phyloP scores from a whole-genome alignment of 1,284 basidiomycete species.

The Cryptococcus neoformans region DNA sequence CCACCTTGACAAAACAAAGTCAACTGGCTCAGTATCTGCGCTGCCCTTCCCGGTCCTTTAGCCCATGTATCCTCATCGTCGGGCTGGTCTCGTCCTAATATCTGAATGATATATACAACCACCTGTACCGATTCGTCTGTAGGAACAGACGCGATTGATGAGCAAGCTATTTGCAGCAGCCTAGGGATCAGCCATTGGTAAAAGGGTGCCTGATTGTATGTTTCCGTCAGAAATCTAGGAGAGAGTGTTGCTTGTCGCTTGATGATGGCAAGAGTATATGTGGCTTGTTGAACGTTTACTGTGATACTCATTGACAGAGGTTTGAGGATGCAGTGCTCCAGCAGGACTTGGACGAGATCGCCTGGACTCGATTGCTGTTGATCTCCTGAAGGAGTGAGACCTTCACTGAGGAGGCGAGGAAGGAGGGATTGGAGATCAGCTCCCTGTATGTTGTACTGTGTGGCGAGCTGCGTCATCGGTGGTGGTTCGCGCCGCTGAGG shows the following conservation, averaged over 20 bases:
- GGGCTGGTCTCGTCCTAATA: conserved; percentile 19
- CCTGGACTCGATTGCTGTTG: conserved; percentile 2
- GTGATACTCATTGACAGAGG: conserved; percentile 11
- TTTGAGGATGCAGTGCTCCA: conserved; percentile 34
- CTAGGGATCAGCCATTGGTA: conserved; percentile 44
- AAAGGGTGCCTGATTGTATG: conserved; percentile 18
- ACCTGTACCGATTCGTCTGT: conserved; percentile 5
- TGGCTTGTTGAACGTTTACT: conserved; percentile 19
- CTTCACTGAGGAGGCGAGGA: conserved; percentile 35
- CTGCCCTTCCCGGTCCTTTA: conserved; percentile 18
- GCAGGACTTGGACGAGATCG: conserved; percentile 35
- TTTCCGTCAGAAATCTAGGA: conserved; percentile 21
- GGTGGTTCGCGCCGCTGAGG: not conserved
- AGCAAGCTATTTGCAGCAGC: conserved; percentile 28
- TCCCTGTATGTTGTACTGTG: not conserved
- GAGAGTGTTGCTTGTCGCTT: conserved; percentile 17
- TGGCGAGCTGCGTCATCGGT: not conserved
- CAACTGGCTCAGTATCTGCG: conserved; percentile 19
- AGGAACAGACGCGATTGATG: not conserved
- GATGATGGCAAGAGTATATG: conserved; percentile 34
- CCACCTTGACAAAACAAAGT: conserved; percentile 27
- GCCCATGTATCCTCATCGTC: conserved; percentile 21
- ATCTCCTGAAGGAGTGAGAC: conserved; percentile 24
- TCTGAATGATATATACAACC: conserved; percentile 15
- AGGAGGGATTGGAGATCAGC: conserved; percentile 14